A percentile compares a stretch with the other conserved stretches of the same genome.
Conservation (phyloP, 345 rosid species). For the Salix viminalis region DNA sequence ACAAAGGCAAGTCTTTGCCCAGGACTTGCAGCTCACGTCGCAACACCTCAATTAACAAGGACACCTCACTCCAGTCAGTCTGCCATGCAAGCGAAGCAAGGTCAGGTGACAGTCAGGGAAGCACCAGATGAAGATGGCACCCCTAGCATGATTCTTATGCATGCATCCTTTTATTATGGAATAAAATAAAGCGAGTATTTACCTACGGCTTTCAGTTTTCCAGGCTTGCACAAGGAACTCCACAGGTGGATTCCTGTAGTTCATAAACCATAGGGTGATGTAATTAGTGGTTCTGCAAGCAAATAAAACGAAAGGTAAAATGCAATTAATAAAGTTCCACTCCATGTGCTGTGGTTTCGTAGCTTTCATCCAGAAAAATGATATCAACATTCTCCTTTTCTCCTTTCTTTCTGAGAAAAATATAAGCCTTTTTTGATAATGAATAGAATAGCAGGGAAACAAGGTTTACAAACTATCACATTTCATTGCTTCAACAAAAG, state of each 20-base stretch:
- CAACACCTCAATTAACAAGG: neutral
- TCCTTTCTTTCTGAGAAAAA: neutral
- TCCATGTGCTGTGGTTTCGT: neutral
- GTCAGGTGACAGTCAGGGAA: neutral
- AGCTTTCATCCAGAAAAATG: neutral
- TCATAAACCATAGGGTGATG: neutral
- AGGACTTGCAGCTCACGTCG: constrained; percentile 18
- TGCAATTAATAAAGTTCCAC: neutral
- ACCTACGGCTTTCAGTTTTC: neutral
- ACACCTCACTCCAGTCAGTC: constrained; percentile 9
- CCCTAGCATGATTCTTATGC: neutral
- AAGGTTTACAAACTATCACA: neutral
- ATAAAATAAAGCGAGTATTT: too few relatives aligned
- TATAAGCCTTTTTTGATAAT: neutral
- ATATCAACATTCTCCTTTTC: neutral
- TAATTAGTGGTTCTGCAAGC: neutral
- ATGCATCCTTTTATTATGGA: neutral
- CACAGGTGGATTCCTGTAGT: neutral
- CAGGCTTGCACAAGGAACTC: neutral
- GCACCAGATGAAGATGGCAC: neutral
- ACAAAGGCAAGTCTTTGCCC: constrained; percentile 23
- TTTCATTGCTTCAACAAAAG: neutral
- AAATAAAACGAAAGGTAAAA: neutral
- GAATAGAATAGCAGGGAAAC: too few relatives aligned
- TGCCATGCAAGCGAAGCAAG: constrained; percentile 8